Conservation (phyloP, 2,329 filamentous ascomycete genomes). For the Penicillium expansum region DNA sequence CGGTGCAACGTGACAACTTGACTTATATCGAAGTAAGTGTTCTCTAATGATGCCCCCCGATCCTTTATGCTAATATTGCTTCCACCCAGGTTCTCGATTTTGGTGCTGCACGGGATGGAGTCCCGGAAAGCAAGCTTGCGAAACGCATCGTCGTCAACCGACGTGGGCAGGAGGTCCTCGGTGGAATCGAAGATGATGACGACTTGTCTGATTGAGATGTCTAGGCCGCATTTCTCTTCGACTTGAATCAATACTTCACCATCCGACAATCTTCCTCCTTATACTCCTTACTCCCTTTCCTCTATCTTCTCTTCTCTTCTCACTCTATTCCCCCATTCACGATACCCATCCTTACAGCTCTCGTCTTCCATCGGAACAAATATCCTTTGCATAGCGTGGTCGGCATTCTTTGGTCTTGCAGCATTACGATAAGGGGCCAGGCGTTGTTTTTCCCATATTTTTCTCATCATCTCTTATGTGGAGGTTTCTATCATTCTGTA, state of each 20-base stretch:
- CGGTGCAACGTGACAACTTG: constrained; percentile 85
- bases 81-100: constrained; percentile 83
- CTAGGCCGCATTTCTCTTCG: background rate
- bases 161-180: constrained; percentile 37
- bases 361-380: constrained; percentile 27
- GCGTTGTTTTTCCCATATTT: constrained; percentile 32
- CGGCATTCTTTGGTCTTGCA: constrained; percentile 35
- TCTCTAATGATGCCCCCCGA: background rate
- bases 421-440: constrained; percentile 33
- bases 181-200: constrained; percentile 34
- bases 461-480: constrained; percentile 13
- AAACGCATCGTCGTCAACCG: constrained; percentile 62
- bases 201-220: constrained; percentile 27
- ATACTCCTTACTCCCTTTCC: constrained; percentile 8
- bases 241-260: background rate
- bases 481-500: constrained; percentile 10
- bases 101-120: constrained; percentile 85
- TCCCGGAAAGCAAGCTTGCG: constrained; percentile 72
- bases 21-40: constrained; percentile 89
- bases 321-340: constrained; percentile 28
- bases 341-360: constrained; percentile 40
- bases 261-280: background rate
- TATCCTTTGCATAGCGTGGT: constrained; percentile 42
- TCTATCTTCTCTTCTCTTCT: constrained; percentile 16
- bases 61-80: constrained; percentile 14